Conservation (phyloP, 2,329 filamentous ascomycete species). For the Cladosporium cucumerinum region DNA sequence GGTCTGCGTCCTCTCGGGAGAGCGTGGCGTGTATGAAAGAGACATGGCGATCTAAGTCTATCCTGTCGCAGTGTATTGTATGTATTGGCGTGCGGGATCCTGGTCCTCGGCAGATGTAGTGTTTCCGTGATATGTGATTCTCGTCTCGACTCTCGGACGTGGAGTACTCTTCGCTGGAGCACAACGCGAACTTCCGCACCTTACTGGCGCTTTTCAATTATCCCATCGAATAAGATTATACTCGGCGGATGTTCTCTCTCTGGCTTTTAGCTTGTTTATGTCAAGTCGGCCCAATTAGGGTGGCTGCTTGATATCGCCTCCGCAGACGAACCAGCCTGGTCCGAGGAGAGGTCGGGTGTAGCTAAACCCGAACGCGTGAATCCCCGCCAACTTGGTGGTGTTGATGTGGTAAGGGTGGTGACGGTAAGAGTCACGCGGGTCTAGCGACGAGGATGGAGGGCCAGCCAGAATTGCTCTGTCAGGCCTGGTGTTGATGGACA, state of each 20-base stretch:
- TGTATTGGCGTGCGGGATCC: background rate
- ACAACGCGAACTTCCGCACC: conserved; percentile 15
- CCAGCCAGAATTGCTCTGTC: conserved; percentile 22
- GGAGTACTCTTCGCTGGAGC: background rate
- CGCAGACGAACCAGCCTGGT: conserved; percentile 92
- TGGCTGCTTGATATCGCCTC: conserved; percentile 88
- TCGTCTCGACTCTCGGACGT: background rate
- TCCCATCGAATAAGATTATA: conserved; percentile 11
- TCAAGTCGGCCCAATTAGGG: conserved; percentile 68
- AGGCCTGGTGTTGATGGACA: conserved; percentile 16
- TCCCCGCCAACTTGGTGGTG: conserved; percentile 92
- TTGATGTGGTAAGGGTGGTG: conserved; percentile 29
- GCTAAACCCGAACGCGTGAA: conserved; percentile 67
- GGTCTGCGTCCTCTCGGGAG: conserved; percentile 52
- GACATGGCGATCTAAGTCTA: conserved; percentile 38
- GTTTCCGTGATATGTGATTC: background rate
- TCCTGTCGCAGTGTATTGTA: conserved; percentile 10
- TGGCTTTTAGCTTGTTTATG: background rate
- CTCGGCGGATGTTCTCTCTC: background rate
- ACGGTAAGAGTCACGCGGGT: conserved; percentile 9
- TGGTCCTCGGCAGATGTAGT: background rate
- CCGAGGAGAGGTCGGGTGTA: conserved; percentile 86
- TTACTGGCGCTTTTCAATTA: conserved; percentile 17
- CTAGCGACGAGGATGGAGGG: conserved; percentile 33
- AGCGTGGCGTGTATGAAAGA: conserved; percentile 55